Conservation (phyloP, 495 filamentous ascomycete genomes). For the Aspergillus diversus region DNA sequence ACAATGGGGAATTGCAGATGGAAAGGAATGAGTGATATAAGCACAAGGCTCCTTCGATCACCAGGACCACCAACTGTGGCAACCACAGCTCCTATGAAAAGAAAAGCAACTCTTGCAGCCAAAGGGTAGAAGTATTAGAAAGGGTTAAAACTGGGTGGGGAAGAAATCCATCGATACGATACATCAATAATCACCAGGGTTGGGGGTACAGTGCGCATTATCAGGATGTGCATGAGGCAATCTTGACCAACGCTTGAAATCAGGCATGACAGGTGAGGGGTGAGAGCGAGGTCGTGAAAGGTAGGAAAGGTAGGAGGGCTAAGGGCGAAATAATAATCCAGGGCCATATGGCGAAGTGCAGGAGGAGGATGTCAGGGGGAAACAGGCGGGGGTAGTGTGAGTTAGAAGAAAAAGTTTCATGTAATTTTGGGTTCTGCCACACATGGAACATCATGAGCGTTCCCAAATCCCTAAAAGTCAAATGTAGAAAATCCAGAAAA, state of each 20-base stretch:
- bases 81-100: slow-evolving; percentile 7
- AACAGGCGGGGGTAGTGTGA: not conserved
- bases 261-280: slow-evolving; percentile 12
- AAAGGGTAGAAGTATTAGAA: slow-evolving; percentile 28
- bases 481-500: not conserved
- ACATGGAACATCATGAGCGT: not conserved
- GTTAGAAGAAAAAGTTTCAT: slow-evolving; percentile 1
- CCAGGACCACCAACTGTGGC: slow-evolving; percentile 21
- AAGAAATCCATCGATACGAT: slow-evolving; percentile 25
- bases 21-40: slow-evolving; percentile 19
- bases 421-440: not conserved
- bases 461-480: slow-evolving; percentile 6
- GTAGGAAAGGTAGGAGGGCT: not conserved
- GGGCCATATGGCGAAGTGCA: slow-evolving; percentile 3
- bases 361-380: slow-evolving; percentile 5
- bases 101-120: slow-evolving; percentile 21
- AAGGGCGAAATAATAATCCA: not conserved
- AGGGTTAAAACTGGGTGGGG: slow-evolving; percentile 10
- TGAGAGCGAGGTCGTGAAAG: slow-evolving; percentile 8
- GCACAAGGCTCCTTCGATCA: slow-evolving; percentile 22
- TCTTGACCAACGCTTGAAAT: slow-evolving; percentile 14
- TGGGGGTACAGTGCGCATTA: slow-evolving; percentile 4
- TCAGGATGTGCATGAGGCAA: slow-evolving; percentile 8
- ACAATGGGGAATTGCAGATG: slow-evolving; percentile 20
- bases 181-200: slow-evolving; percentile 27